A percentile compares a stretch with the other conserved stretches of the same genome.
Conservation (phyloP, 148 eudicot genomes). For the Rhododendron williamsianum region DNA sequence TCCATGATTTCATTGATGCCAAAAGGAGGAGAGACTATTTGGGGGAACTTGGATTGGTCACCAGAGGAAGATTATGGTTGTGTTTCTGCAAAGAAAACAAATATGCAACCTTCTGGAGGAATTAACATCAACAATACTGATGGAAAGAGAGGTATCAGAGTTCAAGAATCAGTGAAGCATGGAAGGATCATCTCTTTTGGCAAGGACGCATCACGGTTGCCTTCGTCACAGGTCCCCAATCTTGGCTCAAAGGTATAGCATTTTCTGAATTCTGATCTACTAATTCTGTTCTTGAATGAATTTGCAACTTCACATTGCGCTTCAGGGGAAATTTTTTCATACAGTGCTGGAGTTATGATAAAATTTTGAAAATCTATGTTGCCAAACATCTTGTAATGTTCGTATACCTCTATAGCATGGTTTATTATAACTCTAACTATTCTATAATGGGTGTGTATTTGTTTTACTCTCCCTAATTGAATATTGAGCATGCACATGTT, state of each 20-base stretch:
- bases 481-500: not conserved
- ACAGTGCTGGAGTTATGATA: not conserved
- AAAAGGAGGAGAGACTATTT: constrained; percentile 64
- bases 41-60: constrained; percentile 65
- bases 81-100: constrained; percentile 21
- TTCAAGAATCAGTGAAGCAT: constrained; percentile 33
- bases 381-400: not conserved
- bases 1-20: constrained; percentile 52
- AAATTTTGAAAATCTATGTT: not conserved
- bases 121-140: constrained; percentile 27
- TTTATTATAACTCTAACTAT: no score
- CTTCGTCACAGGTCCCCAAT: constrained; percentile 38
- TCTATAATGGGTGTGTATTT: not conserved
- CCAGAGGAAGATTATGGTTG: constrained; percentile 53
- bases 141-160: constrained; percentile 15
- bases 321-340: not conserved
- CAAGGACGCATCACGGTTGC: constrained; percentile 37
- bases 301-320: not conserved
- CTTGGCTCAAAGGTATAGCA: constrained; percentile 32
- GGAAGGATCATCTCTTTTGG: constrained; percentile 65
- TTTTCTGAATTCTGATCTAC: not conserved
- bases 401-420: not conserved
- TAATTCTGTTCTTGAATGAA: not conserved
- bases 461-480: not conserved
- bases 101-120: constrained; percentile 11